Conservation (phyloP, 1,284 basidiomycete species). For the Cutaneotrichosporon mucoides region DNA sequence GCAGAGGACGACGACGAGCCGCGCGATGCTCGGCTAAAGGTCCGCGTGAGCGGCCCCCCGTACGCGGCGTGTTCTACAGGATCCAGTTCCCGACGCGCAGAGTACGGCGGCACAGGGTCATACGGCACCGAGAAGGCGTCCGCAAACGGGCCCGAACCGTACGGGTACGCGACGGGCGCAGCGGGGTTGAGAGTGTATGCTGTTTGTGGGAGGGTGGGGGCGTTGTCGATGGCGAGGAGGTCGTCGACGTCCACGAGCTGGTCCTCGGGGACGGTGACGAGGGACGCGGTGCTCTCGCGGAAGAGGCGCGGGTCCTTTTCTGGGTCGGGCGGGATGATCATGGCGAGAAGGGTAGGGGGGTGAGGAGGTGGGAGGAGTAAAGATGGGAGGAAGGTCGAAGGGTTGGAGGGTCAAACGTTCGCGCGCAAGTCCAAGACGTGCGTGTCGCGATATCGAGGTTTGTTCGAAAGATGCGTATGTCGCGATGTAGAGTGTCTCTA, state of each 20-base stretch:
- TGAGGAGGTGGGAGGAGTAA: not conserved
- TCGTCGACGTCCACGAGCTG: slow-evolving; percentile 2
- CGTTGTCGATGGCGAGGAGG: slow-evolving; percentile 5
- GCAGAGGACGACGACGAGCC: slow-evolving; percentile 6
- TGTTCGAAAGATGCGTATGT: too few species aligned
- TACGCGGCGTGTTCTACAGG: slow-evolving; percentile 2
- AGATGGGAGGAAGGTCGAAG: too few species aligned
- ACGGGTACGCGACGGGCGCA: slow-evolving; percentile 7
- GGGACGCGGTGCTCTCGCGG: slow-evolving; percentile 10
- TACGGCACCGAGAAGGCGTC: slow-evolving; percentile 19
- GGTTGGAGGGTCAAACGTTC: too few species aligned
- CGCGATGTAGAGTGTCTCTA: too few species aligned
- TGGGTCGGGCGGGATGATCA: slow-evolving; percentile 50
- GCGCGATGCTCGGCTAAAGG: not conserved
- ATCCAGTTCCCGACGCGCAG: not conserved
- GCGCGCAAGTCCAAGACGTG: too few species aligned
- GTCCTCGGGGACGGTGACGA: slow-evolving; percentile 12
- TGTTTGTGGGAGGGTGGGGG: slow-evolving; percentile 12
- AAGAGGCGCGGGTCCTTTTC: slow-evolving; percentile 47
- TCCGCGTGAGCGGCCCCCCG: not conserved
- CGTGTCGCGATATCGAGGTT: too few species aligned
- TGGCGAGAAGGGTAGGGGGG: slow-evolving; percentile 11
- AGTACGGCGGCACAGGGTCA: slow-evolving; percentile 41
- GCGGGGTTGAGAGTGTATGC: slow-evolving; percentile 16
- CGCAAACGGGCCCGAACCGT: slow-evolving; percentile 15